phyloP scores from a whole-genome alignment of 768 basidiomycete species.

The Rhizopogon sp. region DNA sequence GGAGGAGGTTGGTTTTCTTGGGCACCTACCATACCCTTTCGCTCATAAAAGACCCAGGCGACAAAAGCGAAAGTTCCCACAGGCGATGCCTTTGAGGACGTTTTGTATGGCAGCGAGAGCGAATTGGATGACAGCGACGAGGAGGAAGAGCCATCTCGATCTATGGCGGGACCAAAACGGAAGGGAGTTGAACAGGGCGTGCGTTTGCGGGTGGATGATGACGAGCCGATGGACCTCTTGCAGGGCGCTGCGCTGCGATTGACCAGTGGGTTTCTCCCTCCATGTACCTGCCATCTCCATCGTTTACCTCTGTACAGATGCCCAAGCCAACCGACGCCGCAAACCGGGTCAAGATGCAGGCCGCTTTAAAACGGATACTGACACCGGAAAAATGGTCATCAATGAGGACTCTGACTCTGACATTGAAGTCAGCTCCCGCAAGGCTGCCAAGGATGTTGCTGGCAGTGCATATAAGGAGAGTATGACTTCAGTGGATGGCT shows the following conservation, averaged over 20 bases:
- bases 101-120: conserved; percentile 94
- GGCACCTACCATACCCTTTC: not conserved
- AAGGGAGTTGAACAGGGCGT: conserved; percentile 41
- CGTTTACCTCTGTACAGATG: conserved; percentile 26
- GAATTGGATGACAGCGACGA: conserved; percentile 74
- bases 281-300: not conserved
- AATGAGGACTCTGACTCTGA: conserved; percentile 53
- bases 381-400: conserved; percentile 77
- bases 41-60: conserved; percentile 24
- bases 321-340: conserved; percentile 46
- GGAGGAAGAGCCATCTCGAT: conserved; percentile 34
- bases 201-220: conserved; percentile 79
- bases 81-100: conserved; percentile 95
- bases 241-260: conserved; percentile 70
- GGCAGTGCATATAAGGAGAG: conserved; percentile 83
- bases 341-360: conserved; percentile 85
- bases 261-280: conserved; percentile 47
- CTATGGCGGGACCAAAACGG: conserved; percentile 29
- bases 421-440: conserved; percentile 33
- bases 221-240: conserved; percentile 93
- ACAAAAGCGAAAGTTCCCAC: conserved; percentile 45
- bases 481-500: conserved; percentile 83
- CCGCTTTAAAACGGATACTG: conserved; percentile 82
- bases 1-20: conserved; percentile 36
- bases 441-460: conserved; percentile 46